Evolutionary conservation across 192 early-diverging fungal genomes (phyloP), one percentile per base, ranked within the genome.

Genomic region (Mortierella antarctica): DNA sequence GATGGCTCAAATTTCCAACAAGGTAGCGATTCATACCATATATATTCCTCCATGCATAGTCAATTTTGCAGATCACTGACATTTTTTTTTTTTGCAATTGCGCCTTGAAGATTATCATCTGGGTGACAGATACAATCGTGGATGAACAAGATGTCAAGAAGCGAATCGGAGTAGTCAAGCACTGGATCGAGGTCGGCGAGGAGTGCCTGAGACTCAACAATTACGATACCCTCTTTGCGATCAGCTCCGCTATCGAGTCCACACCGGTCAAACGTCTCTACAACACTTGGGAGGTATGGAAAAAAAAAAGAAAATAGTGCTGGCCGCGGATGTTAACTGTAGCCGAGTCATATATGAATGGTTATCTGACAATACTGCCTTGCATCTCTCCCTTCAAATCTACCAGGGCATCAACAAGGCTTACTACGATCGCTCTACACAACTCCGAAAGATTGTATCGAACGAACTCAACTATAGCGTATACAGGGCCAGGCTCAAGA

Each of bases 121-220:
- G 76, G 96, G 91, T 95, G 0, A 89, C 89, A 12, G 83, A 88
- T 13, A 86, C 88, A 10, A 94, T 98, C 47, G 83, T 98, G 21
- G 73, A 81, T 7, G 96, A 95, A 59, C 39, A 54, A 12, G 94
- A 95, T 56, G 67, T 89, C 1, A 94, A 93, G 65, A 84, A 86
- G 18, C 90, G 95, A n/a, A 83, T 89, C 17, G 76, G 78, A 0
- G 65, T 90, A 13, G 71, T 96, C 20, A 93, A 93, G 81, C 90
- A 93, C 76, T 95, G 93, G 85, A 93, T 97, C 51, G 90, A 94
- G 61, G 86, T 97, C 8, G 88, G 89, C 20, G 91, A 80, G 39
- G 77, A 80, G 40, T 80, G 77, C 46, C 31, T 80, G 31, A 80
- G 68, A 49, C 60, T 80, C 40, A 71, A 80, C 50, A 80, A 80